A percentile compares a stretch with the other conserved stretches of the same genome.
Evolutionary conservation across 768 basidiomycete species (phyloP).

Genomic region (Pisolithus microcarpus): DNA sequence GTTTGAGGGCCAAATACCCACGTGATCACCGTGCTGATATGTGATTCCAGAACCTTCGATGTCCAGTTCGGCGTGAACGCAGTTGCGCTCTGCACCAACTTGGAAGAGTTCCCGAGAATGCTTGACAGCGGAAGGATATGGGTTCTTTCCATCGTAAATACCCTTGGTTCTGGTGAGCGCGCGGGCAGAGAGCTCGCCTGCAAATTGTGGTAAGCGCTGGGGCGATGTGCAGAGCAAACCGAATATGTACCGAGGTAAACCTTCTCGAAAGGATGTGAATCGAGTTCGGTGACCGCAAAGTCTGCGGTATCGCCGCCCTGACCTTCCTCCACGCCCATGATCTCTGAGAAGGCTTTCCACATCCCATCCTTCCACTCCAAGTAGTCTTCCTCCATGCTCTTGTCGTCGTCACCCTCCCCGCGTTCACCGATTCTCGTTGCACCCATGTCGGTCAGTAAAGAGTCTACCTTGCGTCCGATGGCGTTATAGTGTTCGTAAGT

Average conservation of each 20-base stretch:
- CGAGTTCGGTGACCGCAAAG: constrained; percentile 84
- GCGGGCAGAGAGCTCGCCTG: constrained; percentile 92
- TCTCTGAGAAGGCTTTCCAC: constrained; percentile 85
- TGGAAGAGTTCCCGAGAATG: constrained; percentile 80
- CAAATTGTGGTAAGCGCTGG: neutral
- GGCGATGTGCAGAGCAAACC: neutral
- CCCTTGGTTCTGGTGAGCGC: constrained; percentile 91
- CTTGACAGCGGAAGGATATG: constrained; percentile 79
- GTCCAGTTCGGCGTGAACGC: constrained; percentile 89
- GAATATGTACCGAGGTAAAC: constrained; percentile 74
- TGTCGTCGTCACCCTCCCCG: constrained; percentile 98
- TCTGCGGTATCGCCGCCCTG: constrained; percentile 93
- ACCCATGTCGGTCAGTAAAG: constrained; percentile 68
- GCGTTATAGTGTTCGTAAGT: constrained; percentile 97
- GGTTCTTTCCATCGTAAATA: constrained; percentile 97
- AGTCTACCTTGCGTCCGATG: constrained; percentile 76
- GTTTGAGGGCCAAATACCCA: constrained; percentile 96
- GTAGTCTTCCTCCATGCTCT: constrained; percentile 99
- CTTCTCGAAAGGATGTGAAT: constrained; percentile 71
- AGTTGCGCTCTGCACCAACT: constrained; percentile 69
- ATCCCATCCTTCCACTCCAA: constrained; percentile 98
- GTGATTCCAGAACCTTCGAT: constrained; percentile 93
- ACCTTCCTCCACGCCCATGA: constrained; percentile 89
- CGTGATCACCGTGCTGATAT: constrained; percentile 99
- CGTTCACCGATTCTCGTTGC: constrained; percentile 78